These are phyloP conservation scores for Phytophthora capsici DNA, from an alignment of 352 stramenopile genomes.

Conservation along the genomic window DNA sequence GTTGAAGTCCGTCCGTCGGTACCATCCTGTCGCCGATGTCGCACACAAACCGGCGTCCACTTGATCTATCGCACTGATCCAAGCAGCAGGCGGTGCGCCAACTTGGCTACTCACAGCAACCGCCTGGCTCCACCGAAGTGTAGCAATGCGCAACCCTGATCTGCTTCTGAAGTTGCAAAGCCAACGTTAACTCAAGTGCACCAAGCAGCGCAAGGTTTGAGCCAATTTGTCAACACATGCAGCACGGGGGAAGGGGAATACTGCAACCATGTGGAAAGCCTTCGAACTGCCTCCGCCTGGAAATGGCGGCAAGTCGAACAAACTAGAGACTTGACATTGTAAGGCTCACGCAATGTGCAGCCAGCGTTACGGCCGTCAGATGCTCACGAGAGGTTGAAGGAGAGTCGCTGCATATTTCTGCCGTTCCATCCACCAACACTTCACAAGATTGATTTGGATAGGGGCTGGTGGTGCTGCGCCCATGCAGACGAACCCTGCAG, in stretches of 20 bases:
- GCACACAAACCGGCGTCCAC: not conserved
- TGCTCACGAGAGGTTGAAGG: not conserved
- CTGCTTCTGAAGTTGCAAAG: not conserved
- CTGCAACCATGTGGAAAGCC: not conserved
- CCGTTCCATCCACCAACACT: not conserved
- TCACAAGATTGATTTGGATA: not conserved
- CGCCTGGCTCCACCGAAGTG: not conserved
- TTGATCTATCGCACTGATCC: not conserved
- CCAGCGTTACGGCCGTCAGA: not conserved
- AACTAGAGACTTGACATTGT: not conserved
- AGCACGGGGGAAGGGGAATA: not conserved
- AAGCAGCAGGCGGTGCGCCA: not conserved
- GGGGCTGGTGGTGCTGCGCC: not conserved
- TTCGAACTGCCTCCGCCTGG: not conserved
- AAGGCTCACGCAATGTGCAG: not conserved
- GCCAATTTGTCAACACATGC: not conserved
- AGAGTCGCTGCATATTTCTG: not conserved
- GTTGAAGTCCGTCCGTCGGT: not conserved
- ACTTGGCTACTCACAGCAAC: not conserved
- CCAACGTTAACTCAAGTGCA: not conserved
- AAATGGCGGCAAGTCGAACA: not conserved
- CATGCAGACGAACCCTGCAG: not conserved
- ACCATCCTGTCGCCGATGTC: not conserved
- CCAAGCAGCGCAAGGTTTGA: not conserved
- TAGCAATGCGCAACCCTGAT: not conserved